These are phyloP conservation scores for Vicia sativa DNA, from an alignment of 306 rosid genomes.

Conservation along the genomic window DNA sequence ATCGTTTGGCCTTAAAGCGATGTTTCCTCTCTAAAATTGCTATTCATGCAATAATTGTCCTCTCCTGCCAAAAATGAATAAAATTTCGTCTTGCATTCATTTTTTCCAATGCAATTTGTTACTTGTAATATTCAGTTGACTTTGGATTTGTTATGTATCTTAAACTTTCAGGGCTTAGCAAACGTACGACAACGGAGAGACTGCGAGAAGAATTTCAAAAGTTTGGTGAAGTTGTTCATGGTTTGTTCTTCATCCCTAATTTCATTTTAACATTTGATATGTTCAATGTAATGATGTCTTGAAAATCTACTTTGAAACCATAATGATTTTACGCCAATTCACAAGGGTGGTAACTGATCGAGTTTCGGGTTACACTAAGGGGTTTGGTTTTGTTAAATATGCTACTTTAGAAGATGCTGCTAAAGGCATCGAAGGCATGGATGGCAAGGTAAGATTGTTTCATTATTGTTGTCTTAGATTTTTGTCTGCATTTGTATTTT, in stretches of 20 bases:
- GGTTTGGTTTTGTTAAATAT: constrained; percentile 87
- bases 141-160: not conserved
- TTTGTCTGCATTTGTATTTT: not conserved
- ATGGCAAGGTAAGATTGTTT: constrained; percentile 76
- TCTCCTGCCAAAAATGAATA: not conserved
- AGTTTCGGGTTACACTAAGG: constrained; percentile 86
- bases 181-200: constrained; percentile 80
- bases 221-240: constrained; percentile 86
- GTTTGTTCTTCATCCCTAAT: constrained; percentile 41
- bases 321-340: constrained; percentile 36
- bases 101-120: constrained; percentile 2
- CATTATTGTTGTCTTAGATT: constrained; percentile 13
- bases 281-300: constrained; percentile 11
- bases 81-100: not conserved
- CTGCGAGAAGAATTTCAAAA: constrained; percentile 69
- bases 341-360: constrained; percentile 91
- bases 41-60: constrained; percentile 1
- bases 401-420: constrained; percentile 78
- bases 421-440: constrained; percentile 95
- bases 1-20: not conserved
- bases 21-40: not conserved
- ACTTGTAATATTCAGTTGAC: constrained; percentile 4
- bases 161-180: constrained; percentile 76
- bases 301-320: constrained; percentile 12
- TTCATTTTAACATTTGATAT: constrained; percentile 18